Conservation (phyloP, 768 basidiomycete genomes). For the Sistotremastrum suecicum region DNA sequence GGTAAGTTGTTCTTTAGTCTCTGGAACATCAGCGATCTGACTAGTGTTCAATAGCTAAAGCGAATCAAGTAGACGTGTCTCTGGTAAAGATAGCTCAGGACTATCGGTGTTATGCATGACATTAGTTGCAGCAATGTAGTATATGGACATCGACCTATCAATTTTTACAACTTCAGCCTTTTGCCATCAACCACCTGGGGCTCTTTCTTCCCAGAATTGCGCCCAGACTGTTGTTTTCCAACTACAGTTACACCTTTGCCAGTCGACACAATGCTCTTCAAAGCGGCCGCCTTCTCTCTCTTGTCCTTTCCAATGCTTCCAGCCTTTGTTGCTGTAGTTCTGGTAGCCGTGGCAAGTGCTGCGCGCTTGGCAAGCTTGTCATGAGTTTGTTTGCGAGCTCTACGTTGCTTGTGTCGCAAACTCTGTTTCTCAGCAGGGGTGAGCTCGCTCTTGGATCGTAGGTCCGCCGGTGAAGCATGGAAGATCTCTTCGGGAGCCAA, state of each 20-base stretch:
- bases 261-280: constrained; percentile 69
- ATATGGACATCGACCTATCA: not conserved
- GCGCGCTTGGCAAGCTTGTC: constrained; percentile 39
- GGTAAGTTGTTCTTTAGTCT: constrained; percentile 27
- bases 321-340: constrained; percentile 9
- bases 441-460: constrained; percentile 62
- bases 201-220: too few species aligned
- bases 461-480: constrained; percentile 38
- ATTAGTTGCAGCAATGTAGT: not conserved
- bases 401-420: constrained; percentile 52
- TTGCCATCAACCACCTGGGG: not conserved
- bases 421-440: constrained; percentile 75
- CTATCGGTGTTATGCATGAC: not conserved
- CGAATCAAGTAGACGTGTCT: constrained; percentile 31
- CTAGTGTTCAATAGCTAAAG: constrained; percentile 33
- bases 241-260: constrained; percentile 82
- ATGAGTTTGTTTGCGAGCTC: constrained; percentile 53
- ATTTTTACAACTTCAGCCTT: constrained; percentile 1
- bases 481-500: constrained; percentile 92
- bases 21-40: constrained; percentile 1
- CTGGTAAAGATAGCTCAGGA: too few species aligned
- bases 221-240: constrained; percentile 33
- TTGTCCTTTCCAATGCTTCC: constrained; percentile 50
- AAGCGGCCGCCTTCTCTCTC: constrained; percentile 73
- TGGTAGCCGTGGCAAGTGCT: too few species aligned